phyloP scores from a whole-genome alignment of 179 eudicot genomes.

The Heliamphora pulchella region DNA sequence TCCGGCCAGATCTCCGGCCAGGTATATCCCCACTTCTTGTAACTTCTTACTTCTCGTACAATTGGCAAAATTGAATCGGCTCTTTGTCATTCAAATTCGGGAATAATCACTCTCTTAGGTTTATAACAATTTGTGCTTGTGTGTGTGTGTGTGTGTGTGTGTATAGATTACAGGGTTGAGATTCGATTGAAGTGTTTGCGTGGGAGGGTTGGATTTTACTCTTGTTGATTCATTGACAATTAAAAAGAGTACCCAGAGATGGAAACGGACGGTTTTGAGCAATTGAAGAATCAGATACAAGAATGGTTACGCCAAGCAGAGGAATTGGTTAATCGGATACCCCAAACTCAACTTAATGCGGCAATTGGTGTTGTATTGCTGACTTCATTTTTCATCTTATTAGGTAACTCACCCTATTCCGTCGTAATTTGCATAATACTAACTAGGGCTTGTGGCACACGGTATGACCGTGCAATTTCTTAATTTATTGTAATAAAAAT shows the following conservation, averaged over 20 bases:
- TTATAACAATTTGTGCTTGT: no score
- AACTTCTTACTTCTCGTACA: background rate
- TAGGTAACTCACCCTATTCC: conserved; percentile 20
- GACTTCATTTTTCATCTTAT: conserved; percentile 25
- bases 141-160: background rate
- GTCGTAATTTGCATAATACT: background rate
- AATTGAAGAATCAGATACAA: conserved; percentile 27
- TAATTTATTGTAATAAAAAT: no score
- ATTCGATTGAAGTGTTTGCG: background rate
- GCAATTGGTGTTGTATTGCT: conserved; percentile 29
- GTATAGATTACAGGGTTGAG: background rate
- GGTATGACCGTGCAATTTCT: no score
- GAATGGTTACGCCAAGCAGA: conserved; percentile 25
- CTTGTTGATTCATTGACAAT: background rate
- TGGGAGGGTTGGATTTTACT: no score
- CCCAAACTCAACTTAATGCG: conserved; percentile 32
- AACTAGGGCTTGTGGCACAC: no score
- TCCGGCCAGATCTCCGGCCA: background rate
- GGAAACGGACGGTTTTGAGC: conserved; percentile 30
- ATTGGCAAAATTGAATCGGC: background rate
- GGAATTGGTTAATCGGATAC: conserved; percentile 24
- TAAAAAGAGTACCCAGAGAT: conserved; percentile 8
- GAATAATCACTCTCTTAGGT: no score
- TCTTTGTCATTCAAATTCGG: no score
- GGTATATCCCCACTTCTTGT: background rate